These are phyloP conservation scores for Ustulina deusta DNA, from an alignment of 2,329 filamentous ascomycete genomes.

Conservation along the genomic window DNA sequence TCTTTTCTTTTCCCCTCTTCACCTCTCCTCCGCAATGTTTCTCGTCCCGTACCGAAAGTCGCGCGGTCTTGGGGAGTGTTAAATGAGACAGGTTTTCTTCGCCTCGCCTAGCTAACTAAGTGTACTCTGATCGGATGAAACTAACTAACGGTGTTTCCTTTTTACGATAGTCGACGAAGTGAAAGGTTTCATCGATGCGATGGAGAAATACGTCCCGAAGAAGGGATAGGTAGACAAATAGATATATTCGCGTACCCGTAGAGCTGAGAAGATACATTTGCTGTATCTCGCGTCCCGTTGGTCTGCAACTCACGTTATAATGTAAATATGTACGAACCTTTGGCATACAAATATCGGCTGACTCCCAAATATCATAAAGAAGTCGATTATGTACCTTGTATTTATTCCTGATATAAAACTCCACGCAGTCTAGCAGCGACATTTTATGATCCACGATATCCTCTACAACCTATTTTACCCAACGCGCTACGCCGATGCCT, in stretches of 20 bases:
- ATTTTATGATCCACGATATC: background rate
- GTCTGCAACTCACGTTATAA: background rate
- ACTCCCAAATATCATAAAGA: background rate
- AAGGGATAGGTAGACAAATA: constrained; percentile 30
- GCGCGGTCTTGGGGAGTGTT: background rate
- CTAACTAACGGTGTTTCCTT: constrained; percentile 8
- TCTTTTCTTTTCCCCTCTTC: background rate
- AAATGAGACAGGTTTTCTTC: background rate
- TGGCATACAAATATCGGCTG: background rate
- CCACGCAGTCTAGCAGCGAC: constrained; percentile 19
- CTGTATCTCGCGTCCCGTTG: background rate
- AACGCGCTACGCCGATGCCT: constrained; percentile 54
- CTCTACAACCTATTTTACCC: background rate
- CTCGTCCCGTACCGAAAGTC: background rate
- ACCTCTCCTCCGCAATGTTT: background rate
- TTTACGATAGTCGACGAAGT: constrained; percentile 67
- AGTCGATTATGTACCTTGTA: constrained; percentile 5
- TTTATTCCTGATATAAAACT: constrained; percentile 9
- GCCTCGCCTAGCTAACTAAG: background rate
- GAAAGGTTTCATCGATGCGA: constrained; percentile 60
- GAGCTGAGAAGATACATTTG: background rate
- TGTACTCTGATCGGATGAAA: background rate
- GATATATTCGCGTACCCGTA: background rate
- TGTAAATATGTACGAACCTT: background rate
- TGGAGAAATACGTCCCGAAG: constrained; percentile 62